phyloP scores from a whole-genome alignment of 2,329 filamentous ascomycete genomes.

The Neurospora sp. region DNA sequence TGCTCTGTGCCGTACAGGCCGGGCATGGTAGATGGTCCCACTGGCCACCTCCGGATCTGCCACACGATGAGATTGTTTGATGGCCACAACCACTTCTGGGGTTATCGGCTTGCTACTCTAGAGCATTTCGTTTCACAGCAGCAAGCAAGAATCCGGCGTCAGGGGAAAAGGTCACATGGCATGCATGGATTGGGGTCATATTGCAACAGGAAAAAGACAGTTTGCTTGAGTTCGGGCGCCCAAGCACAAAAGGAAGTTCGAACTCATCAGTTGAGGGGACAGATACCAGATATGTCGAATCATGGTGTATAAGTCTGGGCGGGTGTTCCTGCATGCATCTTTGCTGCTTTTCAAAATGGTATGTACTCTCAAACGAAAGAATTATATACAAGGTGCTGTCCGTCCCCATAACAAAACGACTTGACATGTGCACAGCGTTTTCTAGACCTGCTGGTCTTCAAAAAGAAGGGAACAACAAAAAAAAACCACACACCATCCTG shows the following conservation, averaged over 20 bases:
- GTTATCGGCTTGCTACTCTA: not conserved
- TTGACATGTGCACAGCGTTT: not conserved
- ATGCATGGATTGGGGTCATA: not conserved
- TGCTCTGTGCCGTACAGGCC: constrained; percentile 22
- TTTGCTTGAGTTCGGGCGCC: not conserved
- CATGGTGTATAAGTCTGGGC: not conserved
- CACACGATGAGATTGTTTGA: not conserved
- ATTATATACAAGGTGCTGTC: not conserved
- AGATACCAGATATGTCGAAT: not conserved
- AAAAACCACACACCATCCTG: not conserved
- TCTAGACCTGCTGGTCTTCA: not conserved
- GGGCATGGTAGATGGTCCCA: not conserved
- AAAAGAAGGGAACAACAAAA: not conserved
- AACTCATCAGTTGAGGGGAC: not conserved
- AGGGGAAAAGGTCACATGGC: not conserved
- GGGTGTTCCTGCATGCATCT: not conserved
- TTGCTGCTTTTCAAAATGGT: not conserved
- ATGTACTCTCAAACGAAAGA: not conserved
- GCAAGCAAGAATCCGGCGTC: not conserved
- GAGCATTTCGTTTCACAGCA: not conserved
- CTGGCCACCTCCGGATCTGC: not conserved
- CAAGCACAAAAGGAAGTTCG: not conserved
- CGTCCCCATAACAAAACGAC: not conserved
- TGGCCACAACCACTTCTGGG: not conserved
- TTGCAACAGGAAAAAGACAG: not conserved